Conservation (phyloP, 2,329 filamentous ascomycete genomes). For the Claviceps digitariae region DNA sequence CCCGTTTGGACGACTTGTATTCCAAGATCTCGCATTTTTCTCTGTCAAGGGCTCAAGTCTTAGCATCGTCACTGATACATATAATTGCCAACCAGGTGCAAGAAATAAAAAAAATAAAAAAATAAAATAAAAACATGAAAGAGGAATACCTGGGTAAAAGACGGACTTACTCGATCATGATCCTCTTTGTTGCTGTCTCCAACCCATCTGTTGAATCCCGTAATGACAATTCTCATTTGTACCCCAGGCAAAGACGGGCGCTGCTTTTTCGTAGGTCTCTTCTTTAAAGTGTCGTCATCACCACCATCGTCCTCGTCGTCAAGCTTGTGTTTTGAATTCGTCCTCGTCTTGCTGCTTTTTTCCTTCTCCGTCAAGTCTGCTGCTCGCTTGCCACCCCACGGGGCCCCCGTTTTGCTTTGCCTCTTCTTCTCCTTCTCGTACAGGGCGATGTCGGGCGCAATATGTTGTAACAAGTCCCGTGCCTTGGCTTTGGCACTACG, state of each 20-base stretch:
- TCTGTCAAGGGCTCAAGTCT: conserved; percentile 33
- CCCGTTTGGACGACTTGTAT: conserved; percentile 68
- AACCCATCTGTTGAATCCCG: conserved; percentile 74
- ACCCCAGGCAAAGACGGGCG: conserved; percentile 50
- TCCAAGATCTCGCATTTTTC: conserved; percentile 68
- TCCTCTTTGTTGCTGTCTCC: conserved; percentile 61
- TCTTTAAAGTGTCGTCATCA: conserved; percentile 26
- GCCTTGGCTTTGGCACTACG: conserved; percentile 84
- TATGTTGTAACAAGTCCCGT: conserved; percentile 57
- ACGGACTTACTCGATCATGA: conserved; percentile 55
- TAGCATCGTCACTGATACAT: conserved; percentile 2
- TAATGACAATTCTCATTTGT: conserved; percentile 64
- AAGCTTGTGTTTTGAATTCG: conserved; percentile 30
- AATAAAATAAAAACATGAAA: neutral
- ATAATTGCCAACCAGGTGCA: neutral
- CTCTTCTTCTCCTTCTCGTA: conserved; percentile 94
- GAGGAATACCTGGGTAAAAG: neutral
- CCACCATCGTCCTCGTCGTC: conserved; percentile 34
- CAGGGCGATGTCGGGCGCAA: conserved; percentile 73
- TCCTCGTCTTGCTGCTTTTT: conserved; percentile 25
- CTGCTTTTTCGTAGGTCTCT: conserved; percentile 45
- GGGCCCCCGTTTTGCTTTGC: conserved; percentile 30
- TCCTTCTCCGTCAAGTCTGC: conserved; percentile 43
- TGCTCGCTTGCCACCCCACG: conserved; percentile 51
- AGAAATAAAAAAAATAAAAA: neutral